These are phyloP conservation scores for Tetracentron sinense DNA, from an alignment of 164 flowering plant species.

Conservation along the genomic window DNA sequence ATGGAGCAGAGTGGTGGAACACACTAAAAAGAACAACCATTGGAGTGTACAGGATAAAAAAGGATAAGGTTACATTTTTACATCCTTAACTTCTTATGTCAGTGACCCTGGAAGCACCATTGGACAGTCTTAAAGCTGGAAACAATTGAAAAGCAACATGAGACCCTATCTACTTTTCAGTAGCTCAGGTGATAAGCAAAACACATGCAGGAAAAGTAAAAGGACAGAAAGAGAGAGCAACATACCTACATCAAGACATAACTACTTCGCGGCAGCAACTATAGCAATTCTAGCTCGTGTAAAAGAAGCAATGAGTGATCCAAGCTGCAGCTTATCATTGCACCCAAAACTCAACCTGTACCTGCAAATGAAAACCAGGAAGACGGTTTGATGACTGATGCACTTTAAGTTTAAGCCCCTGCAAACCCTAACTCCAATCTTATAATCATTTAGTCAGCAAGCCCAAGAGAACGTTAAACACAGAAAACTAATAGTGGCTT, in stretches of 20 bases:
- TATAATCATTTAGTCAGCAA: too few relatives aligned
- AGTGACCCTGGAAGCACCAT: too few relatives aligned
- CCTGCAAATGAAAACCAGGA: conserved; percentile 44
- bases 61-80: too few relatives aligned
- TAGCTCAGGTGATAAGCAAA: neutral
- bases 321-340: conserved; percentile 91
- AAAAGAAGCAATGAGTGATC: conserved; percentile 67
- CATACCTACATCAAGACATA: conserved; percentile 1
- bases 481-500: too few relatives aligned
- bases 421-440: too few relatives aligned
- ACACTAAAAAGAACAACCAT: too few relatives aligned
- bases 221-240: neutral
- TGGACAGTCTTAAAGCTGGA: too few relatives aligned
- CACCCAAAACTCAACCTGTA: conserved; percentile 88
- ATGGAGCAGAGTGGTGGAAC: too few relatives aligned
- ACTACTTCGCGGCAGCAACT: conserved; percentile 68
- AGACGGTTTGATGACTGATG: neutral
- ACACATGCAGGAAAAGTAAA: neutral
- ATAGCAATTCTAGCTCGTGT: conserved; percentile 64
- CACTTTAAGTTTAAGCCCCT: too few relatives aligned
- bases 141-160: neutral
- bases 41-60: too few relatives aligned
- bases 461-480: too few relatives aligned
- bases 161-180: neutral
- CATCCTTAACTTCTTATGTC: too few relatives aligned